Evolutionary conservation across 2,329 filamentous ascomycete genomes (phyloP), one percentile per base, ranked within the genome.

Genomic region (Colletotrichum nymphaeae): DNA sequence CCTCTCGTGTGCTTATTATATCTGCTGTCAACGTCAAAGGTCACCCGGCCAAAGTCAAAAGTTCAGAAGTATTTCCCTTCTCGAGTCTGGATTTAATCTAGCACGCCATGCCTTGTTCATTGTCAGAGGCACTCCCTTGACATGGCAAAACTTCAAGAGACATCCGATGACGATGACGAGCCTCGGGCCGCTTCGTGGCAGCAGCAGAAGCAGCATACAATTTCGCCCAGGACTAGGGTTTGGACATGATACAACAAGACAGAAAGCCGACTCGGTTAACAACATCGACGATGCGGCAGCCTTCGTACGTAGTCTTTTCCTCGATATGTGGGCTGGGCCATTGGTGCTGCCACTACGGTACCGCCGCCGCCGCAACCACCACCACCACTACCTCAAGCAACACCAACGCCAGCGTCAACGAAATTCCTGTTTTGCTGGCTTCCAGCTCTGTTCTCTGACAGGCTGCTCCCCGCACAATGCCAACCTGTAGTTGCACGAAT

Each of bases 391-490:
- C 35, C 22, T 35, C 12, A 46, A 28, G 55, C 55, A 57, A 62
- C 42, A 37, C 60, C 55, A 57, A 67, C 53, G 63, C 67, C 60
- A 69, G 32, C 59, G 49, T 53, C 26, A 42, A 11, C 12, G 5
- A 52, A 52, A 63, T 69, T 69, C 60, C 52, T 73, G 66, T 46
- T 69, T 73, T 73, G 55, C 42, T 19, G 32, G 30, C 56, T n/a
- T 16, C 32, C 35, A 19, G 16, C 35, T 65, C 5, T 28, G 24
- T 28, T 65, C n/a, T 70, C 46, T 73, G 32, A 70, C 32, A 73
- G 70, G 70, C 70, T 60, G 28, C 32, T 73, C 67, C 70, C 70
- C 66, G 60, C 70, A 73, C 60, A 55, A 52, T 49, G 46, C 55
- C 28, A 56, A 49, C 26, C 53, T 14, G 67, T 32, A 62, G 67